Evolutionary conservation across 108 stramenopile genomes (phyloP), one percentile per base, ranked within the genome.

Genomic region (Cylindrotheca closterium): DNA sequence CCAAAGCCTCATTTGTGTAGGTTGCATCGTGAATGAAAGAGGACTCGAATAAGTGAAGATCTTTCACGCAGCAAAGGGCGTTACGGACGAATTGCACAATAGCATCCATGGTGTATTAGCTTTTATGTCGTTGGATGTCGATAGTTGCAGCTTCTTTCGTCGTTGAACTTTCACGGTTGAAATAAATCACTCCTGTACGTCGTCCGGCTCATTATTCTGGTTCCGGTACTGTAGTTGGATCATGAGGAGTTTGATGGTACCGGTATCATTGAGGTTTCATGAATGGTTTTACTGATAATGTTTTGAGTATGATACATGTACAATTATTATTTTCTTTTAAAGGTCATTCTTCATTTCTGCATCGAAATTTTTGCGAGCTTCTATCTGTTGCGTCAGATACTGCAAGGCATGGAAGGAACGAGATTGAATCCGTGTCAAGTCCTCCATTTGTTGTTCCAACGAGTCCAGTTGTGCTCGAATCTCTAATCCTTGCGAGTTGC

Each of bases 1-100:
- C 57, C 25, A 71, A 49, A 47, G 79, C 77, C 0, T 31, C 56
- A 21, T 70, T 46, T 10, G 84, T 81, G 24, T 78, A 60, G 18
- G 76, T 58, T 10, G 82, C 74, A 57, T 93, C 85, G 55, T 85
- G 78, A 30, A 91, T 77, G 54, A 86, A 74, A 51, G 64, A 80
- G 49, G 74, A 63, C 52, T 60, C 52, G 22, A 87, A 67, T 21
- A 80, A 21, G 15, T 76, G 51, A 54, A 91, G 79, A 60, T 92
- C 88, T 51, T 95, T 95, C 49, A 79, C 49, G 52, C 87, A 88
- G 79, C 94, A 95, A 19, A 92, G 71, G 10, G 67, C 77, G 49
- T 95, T 95, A 5, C 94, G 87, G 30, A 85, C 31, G 50, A 95
- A 79, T 67, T 91, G 91, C 25, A 95, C 91, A 31, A 88, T 64